These are phyloP conservation scores for Cyclotella baltica DNA, from an alignment of 108 stramenopile species.

Conservation along the genomic window DNA sequence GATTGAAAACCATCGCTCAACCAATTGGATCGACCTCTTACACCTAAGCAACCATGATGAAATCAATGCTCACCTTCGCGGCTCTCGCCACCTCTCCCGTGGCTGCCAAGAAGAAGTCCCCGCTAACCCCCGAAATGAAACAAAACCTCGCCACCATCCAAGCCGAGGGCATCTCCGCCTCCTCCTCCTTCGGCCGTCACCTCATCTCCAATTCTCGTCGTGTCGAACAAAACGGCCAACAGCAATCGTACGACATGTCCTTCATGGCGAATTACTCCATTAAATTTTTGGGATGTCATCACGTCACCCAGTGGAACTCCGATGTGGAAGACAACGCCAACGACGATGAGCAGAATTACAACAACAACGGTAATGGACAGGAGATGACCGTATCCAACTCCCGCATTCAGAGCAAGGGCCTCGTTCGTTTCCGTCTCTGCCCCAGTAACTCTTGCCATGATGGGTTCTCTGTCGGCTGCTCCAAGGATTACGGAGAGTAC, in stretches of 20 bases:
- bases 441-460: constrained; percentile 64
- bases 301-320: constrained; percentile 75
- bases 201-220: constrained; percentile 65
- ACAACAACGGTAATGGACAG: constrained; percentile 54
- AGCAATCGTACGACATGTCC: constrained; percentile 37
- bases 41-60: constrained; percentile 12
- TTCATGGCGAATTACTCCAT: constrained; percentile 72
- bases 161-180: constrained; percentile 56
- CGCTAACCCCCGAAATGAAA: constrained; percentile 39
- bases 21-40: neutral
- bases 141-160: constrained; percentile 44
- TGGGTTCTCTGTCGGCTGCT: constrained; percentile 66
- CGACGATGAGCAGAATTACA: constrained; percentile 40
- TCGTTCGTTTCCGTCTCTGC: constrained; percentile 88
- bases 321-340: constrained; percentile 24
- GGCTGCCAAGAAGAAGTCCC: constrained; percentile 34
- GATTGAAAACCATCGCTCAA: neutral
- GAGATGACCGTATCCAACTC: constrained; percentile 53
- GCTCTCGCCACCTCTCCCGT: constrained; percentile 30
- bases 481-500: constrained; percentile 79
- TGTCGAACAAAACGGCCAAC: constrained; percentile 35
- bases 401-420: constrained; percentile 78
- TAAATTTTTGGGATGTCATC: constrained; percentile 89
- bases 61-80: constrained; percentile 11
- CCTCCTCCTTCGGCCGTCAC: constrained; percentile 60